Conservation (phyloP, 2,329 filamentous ascomycete genomes). For the Neofusicoccum sp. region DNA sequence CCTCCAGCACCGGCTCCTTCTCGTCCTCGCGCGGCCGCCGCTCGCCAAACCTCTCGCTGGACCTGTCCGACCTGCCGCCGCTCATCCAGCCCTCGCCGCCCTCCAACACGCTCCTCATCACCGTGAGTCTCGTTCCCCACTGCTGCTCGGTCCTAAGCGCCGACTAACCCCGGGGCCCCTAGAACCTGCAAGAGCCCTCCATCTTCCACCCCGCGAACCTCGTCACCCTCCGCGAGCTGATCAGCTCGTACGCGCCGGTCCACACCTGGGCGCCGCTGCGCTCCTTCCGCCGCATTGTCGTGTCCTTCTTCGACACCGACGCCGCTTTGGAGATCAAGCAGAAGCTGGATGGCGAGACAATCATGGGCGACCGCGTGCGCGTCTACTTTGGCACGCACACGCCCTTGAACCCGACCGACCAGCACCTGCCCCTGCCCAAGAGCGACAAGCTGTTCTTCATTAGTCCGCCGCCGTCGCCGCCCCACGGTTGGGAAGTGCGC, state of each 20-base stretch:
- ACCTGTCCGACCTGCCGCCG: slow-evolving; percentile 70
- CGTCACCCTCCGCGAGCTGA: slow-evolving; percentile 68
- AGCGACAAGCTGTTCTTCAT: slow-evolving; percentile 65
- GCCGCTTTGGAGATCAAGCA: slow-evolving; percentile 69
- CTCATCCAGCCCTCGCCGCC: slow-evolving; percentile 69
- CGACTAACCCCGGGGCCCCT: slow-evolving; percentile 20
- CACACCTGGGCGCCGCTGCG: slow-evolving; percentile 78
- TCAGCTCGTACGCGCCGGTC: slow-evolving; percentile 67
- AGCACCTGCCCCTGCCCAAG: slow-evolving; percentile 49
- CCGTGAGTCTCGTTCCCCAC: slow-evolving; percentile 40
- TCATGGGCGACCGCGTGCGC: slow-evolving; percentile 61
- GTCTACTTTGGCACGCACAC: slow-evolving; percentile 41
- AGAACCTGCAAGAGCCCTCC: slow-evolving; percentile 68
- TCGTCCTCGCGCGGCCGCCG: slow-evolving; percentile 31
- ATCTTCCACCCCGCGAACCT: slow-evolving; percentile 75
- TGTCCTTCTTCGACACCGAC: slow-evolving; percentile 70
- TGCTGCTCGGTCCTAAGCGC: not conserved
- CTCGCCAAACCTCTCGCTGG: slow-evolving; percentile 61
- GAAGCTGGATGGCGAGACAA: slow-evolving; percentile 69
- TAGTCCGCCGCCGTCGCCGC: slow-evolving; percentile 61
- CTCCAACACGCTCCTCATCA: slow-evolving; percentile 82
- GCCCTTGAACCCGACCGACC: slow-evolving; percentile 38
- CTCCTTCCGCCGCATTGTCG: slow-evolving; percentile 77
- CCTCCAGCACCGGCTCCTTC: slow-evolving; percentile 11
- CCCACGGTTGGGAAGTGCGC: slow-evolving; percentile 63